Base-by-base conservation (phyloP, 441 rosid genomes). In the Arabidopsis lyrata region DNA sequence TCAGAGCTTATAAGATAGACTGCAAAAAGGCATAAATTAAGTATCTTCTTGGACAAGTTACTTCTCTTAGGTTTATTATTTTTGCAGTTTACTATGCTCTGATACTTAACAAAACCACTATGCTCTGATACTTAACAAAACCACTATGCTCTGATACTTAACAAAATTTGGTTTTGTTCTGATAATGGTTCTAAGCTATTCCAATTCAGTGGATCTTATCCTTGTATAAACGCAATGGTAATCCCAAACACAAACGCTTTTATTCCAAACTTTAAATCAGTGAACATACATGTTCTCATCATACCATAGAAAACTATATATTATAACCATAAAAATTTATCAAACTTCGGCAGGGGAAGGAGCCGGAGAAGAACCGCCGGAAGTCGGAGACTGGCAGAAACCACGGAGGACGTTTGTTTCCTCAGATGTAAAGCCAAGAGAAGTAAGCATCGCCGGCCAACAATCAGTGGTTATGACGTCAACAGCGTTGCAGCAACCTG, bases 391-490 rank as follows among this genome's bases (percentile, higher is more conserved):
- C 6, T 82, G 82, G 22, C 90, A 86, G 41, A 82, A 85, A 36
- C 82, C 85, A 18, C 75, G 77, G 5, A 88, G 86, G 12, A 83
- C 78, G 29, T 83, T 83, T n/a, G 85, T 86, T 74, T 88, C 90
- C 44, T 85, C 84, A 1, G 81, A 16, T 0, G 88, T 85, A 75
- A 86, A 85, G 8, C 93, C 87, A 8, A 86, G 82, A 13, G 93
- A 82, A 54, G 84, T 75, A 7, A 88, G 81, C 90, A 88, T 85
- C 0, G 86, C 72, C 0, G 93, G 90, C 90, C 93, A 88, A 66
- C 90, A 88, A 32, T 83, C 55, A 4, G 36, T 70, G 5, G 85
- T 85, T 10, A 88, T 85, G 48, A 83, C 63, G 0, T 77, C 86
- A 27, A 86, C 77, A 58, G 88, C 83, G 1, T 53, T 53, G 27